Conservation (phyloP, 2,329 filamentous ascomycete species). For the Ophiostoma sp. region DNA sequence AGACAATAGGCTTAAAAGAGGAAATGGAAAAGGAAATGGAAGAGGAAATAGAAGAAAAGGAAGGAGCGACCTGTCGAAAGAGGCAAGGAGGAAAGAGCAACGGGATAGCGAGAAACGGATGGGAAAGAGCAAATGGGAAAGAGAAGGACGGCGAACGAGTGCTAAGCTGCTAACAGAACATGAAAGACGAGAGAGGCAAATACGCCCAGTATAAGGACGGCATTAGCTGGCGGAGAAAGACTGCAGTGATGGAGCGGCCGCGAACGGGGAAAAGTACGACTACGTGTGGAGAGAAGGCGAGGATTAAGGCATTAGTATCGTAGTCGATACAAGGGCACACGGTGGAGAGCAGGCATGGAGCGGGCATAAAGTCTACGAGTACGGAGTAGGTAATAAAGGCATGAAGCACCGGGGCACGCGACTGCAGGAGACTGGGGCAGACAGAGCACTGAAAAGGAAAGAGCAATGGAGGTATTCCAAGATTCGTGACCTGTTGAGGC, state of each 20-base stretch:
- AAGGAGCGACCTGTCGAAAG: not conserved
- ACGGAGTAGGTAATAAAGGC: not conserved
- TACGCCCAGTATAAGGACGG: slow-evolving; percentile 5
- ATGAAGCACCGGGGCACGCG: slow-evolving; percentile 2
- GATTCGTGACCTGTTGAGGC: not conserved
- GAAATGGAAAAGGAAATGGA: not conserved
- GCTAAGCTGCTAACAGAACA: not conserved
- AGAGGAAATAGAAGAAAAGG: slow-evolving; percentile 7
- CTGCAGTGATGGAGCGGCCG: not conserved
- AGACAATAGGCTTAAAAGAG: not conserved
- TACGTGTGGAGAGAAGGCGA: not conserved
- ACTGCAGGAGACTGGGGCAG: not conserved
- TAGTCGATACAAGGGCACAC: not conserved
- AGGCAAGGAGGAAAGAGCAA: not conserved
- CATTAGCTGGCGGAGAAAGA: slow-evolving; percentile 1
- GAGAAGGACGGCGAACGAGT: not conserved
- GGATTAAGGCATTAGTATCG: not conserved
- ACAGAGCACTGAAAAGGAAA: not conserved
- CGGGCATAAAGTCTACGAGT: not conserved
- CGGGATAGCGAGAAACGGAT: not conserved
- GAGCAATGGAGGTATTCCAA: not conserved
- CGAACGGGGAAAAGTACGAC: not conserved
- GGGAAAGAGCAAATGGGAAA: slow-evolving; percentile 6
- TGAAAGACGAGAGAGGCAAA: slow-evolving; percentile 1
- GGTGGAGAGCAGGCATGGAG: slow-evolving; percentile 2